Percentiles rank a stretch among this genome's conserved stretches.
Conservation (phyloP, 169 alveolate species). For the Plasmodium adleri region DNA sequence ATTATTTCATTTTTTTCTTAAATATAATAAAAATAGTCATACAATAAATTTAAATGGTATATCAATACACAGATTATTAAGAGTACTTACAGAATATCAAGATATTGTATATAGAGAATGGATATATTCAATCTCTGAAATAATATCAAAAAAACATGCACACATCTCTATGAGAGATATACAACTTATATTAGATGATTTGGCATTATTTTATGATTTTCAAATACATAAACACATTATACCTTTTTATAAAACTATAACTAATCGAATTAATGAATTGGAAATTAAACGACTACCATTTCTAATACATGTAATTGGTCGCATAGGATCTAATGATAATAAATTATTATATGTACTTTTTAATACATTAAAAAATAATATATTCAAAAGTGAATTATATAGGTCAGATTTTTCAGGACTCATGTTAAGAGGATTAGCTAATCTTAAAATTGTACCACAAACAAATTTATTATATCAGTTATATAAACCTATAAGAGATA, state of each 20-base stretch:
- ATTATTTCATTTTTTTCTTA: slow-evolving; percentile 72
- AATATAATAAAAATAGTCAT: slow-evolving; percentile 17
- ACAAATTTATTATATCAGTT: slow-evolving; percentile 77
- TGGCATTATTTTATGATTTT: slow-evolving; percentile 85
- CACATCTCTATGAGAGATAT: slow-evolving; percentile 86
- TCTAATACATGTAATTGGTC: slow-evolving; percentile 84
- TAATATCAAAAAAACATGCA: slow-evolving; percentile 80
- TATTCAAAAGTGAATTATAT: slow-evolving; percentile 80
- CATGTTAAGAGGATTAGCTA: slow-evolving; percentile 82
- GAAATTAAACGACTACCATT: slow-evolving; percentile 83
- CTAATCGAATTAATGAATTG: slow-evolving; percentile 80
- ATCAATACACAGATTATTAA: slow-evolving; percentile 79
- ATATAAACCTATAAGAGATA: slow-evolving; percentile 78
- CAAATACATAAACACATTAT: slow-evolving; percentile 81
- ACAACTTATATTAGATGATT: slow-evolving; percentile 85
- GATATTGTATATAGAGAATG: slow-evolving; percentile 86
- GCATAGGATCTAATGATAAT: slow-evolving; percentile 82
- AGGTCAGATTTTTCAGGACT: slow-evolving; percentile 82
- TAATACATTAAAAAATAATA: slow-evolving; percentile 70
- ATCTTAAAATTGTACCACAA: slow-evolving; percentile 82
- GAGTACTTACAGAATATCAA: slow-evolving; percentile 85
- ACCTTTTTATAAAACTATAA: slow-evolving; percentile 79
- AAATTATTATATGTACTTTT: slow-evolving; percentile 78
- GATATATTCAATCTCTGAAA: slow-evolving; percentile 84
- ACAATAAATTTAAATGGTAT: slow-evolving; percentile 66